Evolutionary conservation across 805 yeast species (phyloP), one percentile per base, ranked within the genome.

Genomic region (Candida oleophila): DNA sequence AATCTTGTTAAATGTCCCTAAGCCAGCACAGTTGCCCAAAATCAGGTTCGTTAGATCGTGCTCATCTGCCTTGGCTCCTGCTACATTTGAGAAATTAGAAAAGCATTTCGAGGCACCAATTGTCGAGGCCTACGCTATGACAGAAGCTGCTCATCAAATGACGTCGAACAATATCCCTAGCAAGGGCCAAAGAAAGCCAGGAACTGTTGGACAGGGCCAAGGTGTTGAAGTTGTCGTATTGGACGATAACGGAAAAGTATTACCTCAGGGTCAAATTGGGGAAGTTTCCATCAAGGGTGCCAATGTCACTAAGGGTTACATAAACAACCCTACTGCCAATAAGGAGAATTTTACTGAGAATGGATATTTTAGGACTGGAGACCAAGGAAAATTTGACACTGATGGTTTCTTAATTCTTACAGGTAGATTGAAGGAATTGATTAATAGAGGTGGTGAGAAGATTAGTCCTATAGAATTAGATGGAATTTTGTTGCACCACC

Each of bases 81-180:
- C 82, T 1, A 82, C 82, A 4, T 78, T 85, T 68, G 69, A 69
- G 45, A 72, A 76, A 59, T 68, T 85, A 41, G 90, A 85, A 54
- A 49, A 65, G 41, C 69, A 73, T 25, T 80, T 85, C 61, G 66
- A 76, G 7, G 85, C 87, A 0, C 89, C 89, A 0, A 89, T 85
- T 0, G 59, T 84, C 14, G 91, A 85, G 61, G 90, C 90, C 0
- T 85, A 85, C 57, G 90, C 89, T 3, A 84, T 85, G 89, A 85
- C 90, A 1, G 91, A 85, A 59, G 88, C 88, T 1, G 75, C 87
- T n/a, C 90, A 85, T 61, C 89, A 85, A 62, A 85, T 85, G 83
- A 81, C 87, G 9, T 83, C 89, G 2, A 85, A 85, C 62, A 75
- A 78, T 52, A 64, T 83, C 37, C 87, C 88, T 33, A 83, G 85